Evolutionary conservation across 305 asterid genomes (phyloP).

Genomic region (Plantago coronopus): DNA sequence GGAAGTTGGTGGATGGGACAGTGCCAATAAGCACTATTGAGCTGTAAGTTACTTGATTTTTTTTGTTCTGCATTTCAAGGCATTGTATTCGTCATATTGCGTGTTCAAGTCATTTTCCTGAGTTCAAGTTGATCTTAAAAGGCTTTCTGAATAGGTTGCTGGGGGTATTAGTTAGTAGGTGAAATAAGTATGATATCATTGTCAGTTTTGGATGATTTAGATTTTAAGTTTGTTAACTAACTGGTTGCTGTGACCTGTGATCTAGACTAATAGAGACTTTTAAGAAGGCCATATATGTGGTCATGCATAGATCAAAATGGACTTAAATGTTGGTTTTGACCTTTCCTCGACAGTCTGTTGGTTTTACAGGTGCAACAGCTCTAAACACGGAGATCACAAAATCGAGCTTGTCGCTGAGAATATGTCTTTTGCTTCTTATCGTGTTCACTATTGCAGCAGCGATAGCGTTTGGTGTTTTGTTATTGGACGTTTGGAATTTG

Average conservation of each 20-base stretch:
- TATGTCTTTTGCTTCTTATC: slow-evolving; percentile 63
- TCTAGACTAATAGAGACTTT: too few relatives aligned
- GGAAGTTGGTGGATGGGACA: slow-evolving; percentile 10
- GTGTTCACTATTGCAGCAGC: slow-evolving; percentile 76
- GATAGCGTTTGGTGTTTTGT: too few relatives aligned
- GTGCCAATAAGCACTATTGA: slow-evolving; percentile 88
- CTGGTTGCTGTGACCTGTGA: too few relatives aligned
- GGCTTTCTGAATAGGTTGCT: too few relatives aligned
- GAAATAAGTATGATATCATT: too few relatives aligned
- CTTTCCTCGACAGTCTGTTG: slow-evolving; percentile 70
- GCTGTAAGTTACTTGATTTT: slow-evolving; percentile 53
- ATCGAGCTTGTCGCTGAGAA: slow-evolving; percentile 51
- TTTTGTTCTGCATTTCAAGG: background rate
- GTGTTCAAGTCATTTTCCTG: background rate
- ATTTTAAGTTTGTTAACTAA: too few relatives aligned
- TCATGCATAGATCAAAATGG: background rate
- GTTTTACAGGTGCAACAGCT: slow-evolving; percentile 84
- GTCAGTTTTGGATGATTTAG: too few relatives aligned
- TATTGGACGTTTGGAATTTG: too few relatives aligned
- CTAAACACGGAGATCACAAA: slow-evolving; percentile 42
- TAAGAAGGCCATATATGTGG: too few relatives aligned
- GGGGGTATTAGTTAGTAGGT: too few relatives aligned
- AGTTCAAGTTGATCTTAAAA: background rate
- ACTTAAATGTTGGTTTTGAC: slow-evolving; percentile 16
- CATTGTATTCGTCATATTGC: background rate